These are phyloP conservation scores for Diaporthe eres DNA, from an alignment of 2,329 filamentous ascomycete genomes.

Conservation along the genomic window DNA sequence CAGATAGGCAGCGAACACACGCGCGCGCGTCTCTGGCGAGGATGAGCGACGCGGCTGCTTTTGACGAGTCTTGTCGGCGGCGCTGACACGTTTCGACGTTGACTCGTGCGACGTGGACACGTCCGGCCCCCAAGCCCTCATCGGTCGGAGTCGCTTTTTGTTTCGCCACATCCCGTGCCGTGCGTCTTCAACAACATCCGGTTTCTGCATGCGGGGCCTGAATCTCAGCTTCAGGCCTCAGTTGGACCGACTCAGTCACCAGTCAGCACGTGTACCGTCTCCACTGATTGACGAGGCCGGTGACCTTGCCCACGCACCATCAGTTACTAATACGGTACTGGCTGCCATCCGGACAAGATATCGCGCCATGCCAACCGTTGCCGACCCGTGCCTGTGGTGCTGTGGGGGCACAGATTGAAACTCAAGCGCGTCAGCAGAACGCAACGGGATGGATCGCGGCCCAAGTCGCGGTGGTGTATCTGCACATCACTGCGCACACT, in stretches of 20 bases:
- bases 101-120: constrained; percentile 34
- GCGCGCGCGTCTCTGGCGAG: constrained; percentile 1
- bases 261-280: constrained; percentile 33
- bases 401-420: not conserved
- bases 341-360: constrained; percentile 20
- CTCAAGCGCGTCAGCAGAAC: constrained; percentile 14
- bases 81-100: constrained; percentile 24
- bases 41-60: constrained; percentile 18
- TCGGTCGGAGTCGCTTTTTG: constrained; percentile 34
- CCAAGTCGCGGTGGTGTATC: constrained; percentile 19
- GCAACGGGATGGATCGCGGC: constrained; percentile 17
- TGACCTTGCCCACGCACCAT: constrained; percentile 21
- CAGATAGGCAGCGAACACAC: not conserved
- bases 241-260: constrained; percentile 24
- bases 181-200: constrained; percentile 13
- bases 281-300: constrained; percentile 35
- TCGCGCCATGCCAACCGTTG: constrained; percentile 7
- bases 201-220: constrained; percentile 31
- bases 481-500: constrained; percentile 31
- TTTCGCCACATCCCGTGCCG: constrained; percentile 36
- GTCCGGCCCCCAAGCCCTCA: constrained; percentile 7
- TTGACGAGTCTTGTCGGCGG: constrained; percentile 19
- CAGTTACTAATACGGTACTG: constrained; percentile 6
- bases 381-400: not conserved
- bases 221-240: constrained; percentile 12